phyloP scores from a whole-genome alignment of 2,329 filamentous ascomycete genomes.

The Calonectria pauciramosa region DNA sequence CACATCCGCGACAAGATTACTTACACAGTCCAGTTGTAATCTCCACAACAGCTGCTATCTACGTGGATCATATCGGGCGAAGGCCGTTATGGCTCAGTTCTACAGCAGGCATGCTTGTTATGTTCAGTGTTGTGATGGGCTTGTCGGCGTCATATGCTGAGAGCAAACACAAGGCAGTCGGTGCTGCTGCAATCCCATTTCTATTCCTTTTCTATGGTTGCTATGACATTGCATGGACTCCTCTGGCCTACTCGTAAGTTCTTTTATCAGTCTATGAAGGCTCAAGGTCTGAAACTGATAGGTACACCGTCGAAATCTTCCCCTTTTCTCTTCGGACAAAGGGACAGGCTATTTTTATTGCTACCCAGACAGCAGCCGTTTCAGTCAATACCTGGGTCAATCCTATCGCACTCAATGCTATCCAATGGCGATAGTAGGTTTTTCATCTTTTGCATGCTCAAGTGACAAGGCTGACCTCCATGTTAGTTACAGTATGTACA shows the following conservation, averaged over 20 bases:
- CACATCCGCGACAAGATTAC: not conserved
- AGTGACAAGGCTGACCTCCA: no score
- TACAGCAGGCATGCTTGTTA: constrained; percentile 22
- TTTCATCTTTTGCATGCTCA: not conserved
- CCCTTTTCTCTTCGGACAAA: constrained; percentile 28
- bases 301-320: constrained; percentile 33
- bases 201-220: constrained; percentile 34
- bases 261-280: no score
- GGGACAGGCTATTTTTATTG: constrained; percentile 20
- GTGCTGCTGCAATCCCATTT: constrained; percentile 24
- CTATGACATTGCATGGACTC: constrained; percentile 33
- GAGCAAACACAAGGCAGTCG: constrained; percentile 7
- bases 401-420: constrained; percentile 30
- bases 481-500: constrained; percentile 29
- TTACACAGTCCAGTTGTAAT: not conserved
- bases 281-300: not conserved
- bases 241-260: constrained; percentile 11
- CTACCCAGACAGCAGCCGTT: not conserved
- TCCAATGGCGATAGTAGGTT: constrained; percentile 28
- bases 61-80: constrained; percentile 27
- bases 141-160: constrained; percentile 25
- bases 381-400: constrained; percentile 29
- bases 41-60: constrained; percentile 19
- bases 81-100: constrained; percentile 26
- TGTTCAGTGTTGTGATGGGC: constrained; percentile 28